Conservation (phyloP, 2,329 filamentous ascomycete species). For the Aspergillus intermedius region DNA sequence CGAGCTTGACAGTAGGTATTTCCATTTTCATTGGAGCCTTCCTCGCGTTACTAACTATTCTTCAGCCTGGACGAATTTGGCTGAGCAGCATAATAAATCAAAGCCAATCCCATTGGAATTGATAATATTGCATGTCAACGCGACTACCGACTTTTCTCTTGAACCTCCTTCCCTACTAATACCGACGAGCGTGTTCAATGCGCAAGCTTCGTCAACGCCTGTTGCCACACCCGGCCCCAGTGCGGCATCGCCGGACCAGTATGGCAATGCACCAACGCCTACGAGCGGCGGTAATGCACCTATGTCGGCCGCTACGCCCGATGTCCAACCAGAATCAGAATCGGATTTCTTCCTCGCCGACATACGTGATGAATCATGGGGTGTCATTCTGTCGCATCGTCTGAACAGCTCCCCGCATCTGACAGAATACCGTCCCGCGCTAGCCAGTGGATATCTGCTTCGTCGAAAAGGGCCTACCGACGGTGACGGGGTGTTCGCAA, state of each 20-base stretch:
- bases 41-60: conserved; percentile 13
- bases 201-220: conserved; percentile 30
- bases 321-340: conserved; percentile 40
- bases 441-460: conserved; percentile 43
- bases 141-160: conserved; percentile 29
- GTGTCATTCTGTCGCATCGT: conserved; percentile 48
- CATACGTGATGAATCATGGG: conserved; percentile 55
- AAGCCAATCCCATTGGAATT: conserved; percentile 30
- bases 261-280: conserved; percentile 34
- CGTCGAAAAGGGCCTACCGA: conserved; percentile 38
- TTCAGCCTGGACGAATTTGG: conserved; percentile 32
- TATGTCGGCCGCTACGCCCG: conserved; percentile 32
- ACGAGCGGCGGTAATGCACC: conserved; percentile 23
- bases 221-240: conserved; percentile 34
- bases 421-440: conserved; percentile 36
- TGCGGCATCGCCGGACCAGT: conserved; percentile 38
- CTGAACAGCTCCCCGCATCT: conserved; percentile 36
- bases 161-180: conserved; percentile 27
- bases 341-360: conserved; percentile 53
- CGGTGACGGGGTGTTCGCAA: conserved; percentile 35
- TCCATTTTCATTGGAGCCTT: not conserved
- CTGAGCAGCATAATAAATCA: conserved; percentile 33
- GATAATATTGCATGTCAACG: conserved; percentile 29
- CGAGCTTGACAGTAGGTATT: conserved; percentile 43
- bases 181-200: conserved; percentile 27